These are phyloP conservation scores for Talaromyces ruber DNA, from an alignment of 495 filamentous ascomycete species.

Conservation along the genomic window DNA sequence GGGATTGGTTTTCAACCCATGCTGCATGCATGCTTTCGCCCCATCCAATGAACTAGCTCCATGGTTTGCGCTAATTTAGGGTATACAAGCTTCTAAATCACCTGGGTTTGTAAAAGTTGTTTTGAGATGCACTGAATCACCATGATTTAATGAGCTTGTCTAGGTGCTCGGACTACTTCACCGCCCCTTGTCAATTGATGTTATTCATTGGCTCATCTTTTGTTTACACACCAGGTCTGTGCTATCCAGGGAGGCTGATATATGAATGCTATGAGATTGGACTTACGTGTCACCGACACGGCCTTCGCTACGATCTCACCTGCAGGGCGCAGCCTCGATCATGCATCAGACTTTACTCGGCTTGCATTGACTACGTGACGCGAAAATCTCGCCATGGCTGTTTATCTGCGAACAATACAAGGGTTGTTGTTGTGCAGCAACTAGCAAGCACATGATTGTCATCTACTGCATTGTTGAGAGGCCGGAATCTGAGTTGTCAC, in stretches of 20 bases:
- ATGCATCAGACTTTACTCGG: not conserved
- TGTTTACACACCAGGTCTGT: not conserved
- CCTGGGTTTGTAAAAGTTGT: not conserved
- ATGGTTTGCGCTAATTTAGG: not conserved
- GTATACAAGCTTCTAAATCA: not conserved
- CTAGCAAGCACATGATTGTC: not conserved
- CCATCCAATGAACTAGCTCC: conserved; percentile 22
- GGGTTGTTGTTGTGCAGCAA: not conserved
- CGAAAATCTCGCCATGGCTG: too few relatives aligned
- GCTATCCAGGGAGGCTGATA: not conserved
- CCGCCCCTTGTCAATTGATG: not conserved
- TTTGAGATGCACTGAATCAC: not conserved
- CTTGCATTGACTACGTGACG: not conserved
- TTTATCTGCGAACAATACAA: not conserved
- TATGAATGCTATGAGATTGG: not conserved
- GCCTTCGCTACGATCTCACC: not conserved
- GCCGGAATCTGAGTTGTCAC: not conserved
- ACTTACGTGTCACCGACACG: not conserved
- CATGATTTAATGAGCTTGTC: not conserved
- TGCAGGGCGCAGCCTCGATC: not conserved
- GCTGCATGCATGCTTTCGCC: conserved; percentile 3
- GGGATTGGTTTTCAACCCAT: conserved; percentile 29
- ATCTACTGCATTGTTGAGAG: not conserved
- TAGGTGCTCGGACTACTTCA: not conserved
- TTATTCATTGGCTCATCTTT: not conserved